Base-by-base conservation (phyloP, 371 early-diverging fungal genomes). In the Sporodiniella umbellata region DNA sequence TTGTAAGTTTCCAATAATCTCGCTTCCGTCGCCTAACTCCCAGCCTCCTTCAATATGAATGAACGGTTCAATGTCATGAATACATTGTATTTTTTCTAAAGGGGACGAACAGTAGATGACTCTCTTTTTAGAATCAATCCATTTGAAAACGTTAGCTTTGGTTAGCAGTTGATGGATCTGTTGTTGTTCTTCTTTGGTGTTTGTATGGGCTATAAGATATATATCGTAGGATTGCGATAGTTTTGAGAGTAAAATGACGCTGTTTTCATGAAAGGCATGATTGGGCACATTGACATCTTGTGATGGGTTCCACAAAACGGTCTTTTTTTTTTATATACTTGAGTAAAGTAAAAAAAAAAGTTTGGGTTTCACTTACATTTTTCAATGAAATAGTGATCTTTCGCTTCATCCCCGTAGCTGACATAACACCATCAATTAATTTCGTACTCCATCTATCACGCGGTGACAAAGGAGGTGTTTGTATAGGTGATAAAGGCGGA, bases 21-120 rank as follows among this genome's bases (percentile, higher is more conserved):
- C 57, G 37, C 58, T 54, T 3, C 76, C 76, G 37, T 72, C 67
- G 28, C 65, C 72, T 6, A 53, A 22, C 40, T 75, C 76, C 60
- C 68, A 65, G 11, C 76, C 76, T 8, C 76, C 76, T 62, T 75
- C 76, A 14, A 75, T 48, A 53, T 75, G 76, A 12, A 68, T 55
- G 8, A 42, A 48, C 8, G 72, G 68, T 12, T 67, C 57, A 14
- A 75, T 54, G 33, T 72, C 68, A 8, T 62, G 61, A 40, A 75
- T 64, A 21, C 69, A 46, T 37, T 75, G 72, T 8, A 62, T 23
- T 35, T 75, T 75, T 14, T 68, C 72, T 54, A 72, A 56, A 33
- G 67, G 68, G 4, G 72, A 65, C 19, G 60, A 56, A 35, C 76
- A 75, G 24, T 54, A 66, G 8, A 72, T 51, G 7, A 68, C 39